Base-by-base conservation (phyloP, 345 rosid species). In the Eutrema japonicum region DNA sequence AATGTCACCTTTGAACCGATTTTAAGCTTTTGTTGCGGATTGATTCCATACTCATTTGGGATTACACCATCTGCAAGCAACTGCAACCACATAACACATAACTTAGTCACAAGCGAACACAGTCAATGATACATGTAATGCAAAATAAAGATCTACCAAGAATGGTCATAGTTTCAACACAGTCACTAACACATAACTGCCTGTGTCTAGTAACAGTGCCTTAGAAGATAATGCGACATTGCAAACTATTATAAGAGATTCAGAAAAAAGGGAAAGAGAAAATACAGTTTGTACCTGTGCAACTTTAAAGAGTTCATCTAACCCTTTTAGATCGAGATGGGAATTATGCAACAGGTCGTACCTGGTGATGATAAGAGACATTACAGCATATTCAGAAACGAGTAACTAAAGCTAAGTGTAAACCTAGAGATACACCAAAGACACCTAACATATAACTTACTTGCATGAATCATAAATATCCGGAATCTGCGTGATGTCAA, bases 381-480 rank as follows among this genome's bases (percentile, higher is more conserved):
- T 56, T 40, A 30, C 41, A 48, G 16, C 61, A 64, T 33, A 40
- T 64, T 40, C n/a, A 56, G 29, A 43, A 58, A 77, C 35, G 26
- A 43, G 13, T 36, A 76, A 51, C 26, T 6, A 72, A 30, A 59
- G 68, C 26, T 50, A 60, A 52, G 32, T 11, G 8, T 9, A 57
- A 77, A 77, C 30, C 14, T 45, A 52, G 52, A 45, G 8, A 70
- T 13, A 60, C 16, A 32, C 7, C 61, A 66, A 7, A 6, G 4
- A 48, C 13, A 50, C 3, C 62, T 41, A 69, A 53, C 66, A 61
- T 29, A 64, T 54, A 51, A 85, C 99, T 88, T 86, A 95, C 99
- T 96, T 96, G 99, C 97, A 92, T 8, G 99, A 96, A 88, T 96
- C 99, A 55, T 96, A 96, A 71, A 96, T 87, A 82, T 96, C 99